These are phyloP conservation scores for Sporodiniella umbellata DNA, from an alignment of 371 early-diverging fungal species.

Conservation along the genomic window DNA sequence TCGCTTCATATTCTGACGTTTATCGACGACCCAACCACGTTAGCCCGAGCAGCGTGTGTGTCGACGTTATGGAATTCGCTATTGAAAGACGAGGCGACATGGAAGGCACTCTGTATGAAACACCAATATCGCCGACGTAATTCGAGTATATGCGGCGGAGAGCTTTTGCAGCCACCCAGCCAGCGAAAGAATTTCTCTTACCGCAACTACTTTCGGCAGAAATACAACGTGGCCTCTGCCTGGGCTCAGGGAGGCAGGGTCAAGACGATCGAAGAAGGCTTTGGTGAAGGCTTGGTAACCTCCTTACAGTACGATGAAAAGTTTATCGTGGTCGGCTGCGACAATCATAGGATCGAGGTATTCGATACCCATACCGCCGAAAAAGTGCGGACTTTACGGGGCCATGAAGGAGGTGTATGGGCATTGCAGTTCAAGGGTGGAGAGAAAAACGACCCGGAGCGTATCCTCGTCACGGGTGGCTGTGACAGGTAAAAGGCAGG, in stretches of 20 bases:
- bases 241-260: conserved; percentile 75
- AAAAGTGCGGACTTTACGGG: conserved; percentile 68
- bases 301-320: conserved; percentile 84
- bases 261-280: conserved; percentile 71
- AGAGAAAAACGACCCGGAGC: conserved; percentile 56
- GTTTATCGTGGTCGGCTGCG: conserved; percentile 83
- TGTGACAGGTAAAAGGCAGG: conserved; percentile 66
- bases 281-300: conserved; percentile 77
- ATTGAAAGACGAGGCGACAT: conserved; percentile 60
- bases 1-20: conserved; percentile 67
- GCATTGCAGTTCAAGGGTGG: conserved; percentile 78
- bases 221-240: conserved; percentile 69
- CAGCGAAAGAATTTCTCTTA: conserved; percentile 58
- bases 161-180: conserved; percentile 43
- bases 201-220: conserved; percentile 73
- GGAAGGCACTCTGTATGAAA: conserved; percentile 48
- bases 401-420: conserved; percentile 97
- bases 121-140: conserved; percentile 47
- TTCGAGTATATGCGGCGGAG: conserved; percentile 49
- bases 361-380: conserved; percentile 74
- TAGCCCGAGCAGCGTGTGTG: conserved; percentile 74
- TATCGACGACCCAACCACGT: conserved; percentile 65
- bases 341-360: conserved; percentile 80
- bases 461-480: conserved; percentile 74
- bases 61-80: conserved; percentile 74